Base-by-base conservation (phyloP, 768 basidiomycete genomes). In the Neoboletus magnificus region DNA sequence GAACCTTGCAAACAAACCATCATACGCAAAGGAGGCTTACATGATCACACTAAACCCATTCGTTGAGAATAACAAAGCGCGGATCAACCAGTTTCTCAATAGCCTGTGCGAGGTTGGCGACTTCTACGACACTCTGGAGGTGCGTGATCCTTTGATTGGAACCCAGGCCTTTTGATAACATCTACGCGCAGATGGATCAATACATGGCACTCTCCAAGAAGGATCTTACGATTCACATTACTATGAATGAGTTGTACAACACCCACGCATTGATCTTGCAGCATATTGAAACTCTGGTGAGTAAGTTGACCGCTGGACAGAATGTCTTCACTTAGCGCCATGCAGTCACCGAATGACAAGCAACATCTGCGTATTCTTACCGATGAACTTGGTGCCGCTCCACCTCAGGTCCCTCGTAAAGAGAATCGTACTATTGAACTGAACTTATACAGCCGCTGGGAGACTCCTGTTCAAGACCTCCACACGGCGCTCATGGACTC, bases 141-240 rank as follows among this genome's bases (percentile, higher is more conserved):
- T 93, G 57, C 44, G 81, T 70, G 23, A 16, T 52, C 23, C 22
- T 40, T 39, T 20, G 10, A 25, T 41, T 15, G 5, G 9, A 16
- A 23, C 32, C 10, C 32, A 3, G n/a, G 12, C 42, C 1, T 16
- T 22, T 36, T 32, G 40, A 48, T 37, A 1, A 53, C 45, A 32
- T 48, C 32, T 50, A 33, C n/a, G 15, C 27, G 15, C 62, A 97
- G 96, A 96, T 98, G 88, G 97, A 99, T 74, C 97, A 98, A 79
- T 99, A 99, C 72, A 98, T 99, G 94, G 97, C 97, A 10, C 77
- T 99, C 54, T 98, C 95, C 56, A 99, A 99, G 82, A 98, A 98
- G 74, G 97, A 98, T 70, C 79, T 98, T 56, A 86, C 89, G 79
- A 98, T 99, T 74, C 92, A 94, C 73, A 99, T 99, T 70, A 98